Conservation (phyloP, 768 basidiomycete genomes). For the Leccinellum albellum region DNA sequence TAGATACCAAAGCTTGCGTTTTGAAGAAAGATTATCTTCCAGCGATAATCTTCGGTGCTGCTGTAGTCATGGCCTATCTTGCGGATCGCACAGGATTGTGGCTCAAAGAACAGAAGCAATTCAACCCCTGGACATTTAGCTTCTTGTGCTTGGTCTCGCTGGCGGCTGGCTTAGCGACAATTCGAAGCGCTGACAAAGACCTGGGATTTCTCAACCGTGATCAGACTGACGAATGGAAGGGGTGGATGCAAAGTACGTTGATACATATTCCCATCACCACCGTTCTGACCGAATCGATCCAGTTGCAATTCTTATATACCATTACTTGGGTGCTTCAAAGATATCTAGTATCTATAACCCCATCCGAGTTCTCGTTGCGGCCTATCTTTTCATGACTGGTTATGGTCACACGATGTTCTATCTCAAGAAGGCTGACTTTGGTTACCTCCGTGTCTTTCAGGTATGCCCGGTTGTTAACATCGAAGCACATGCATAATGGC, state of each 20-base stretch:
- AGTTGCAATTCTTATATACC: constrained; percentile 92
- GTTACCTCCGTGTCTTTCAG: constrained; percentile 71
- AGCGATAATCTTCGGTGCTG: constrained; percentile 59
- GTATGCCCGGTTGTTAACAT: constrained; percentile 33
- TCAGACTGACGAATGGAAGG: constrained; percentile 97
- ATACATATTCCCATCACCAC: neutral
- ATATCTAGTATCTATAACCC: constrained; percentile 92
- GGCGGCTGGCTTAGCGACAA: constrained; percentile 55
- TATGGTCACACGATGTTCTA: constrained; percentile 90
- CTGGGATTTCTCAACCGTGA: constrained; percentile 86
- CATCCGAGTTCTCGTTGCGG: constrained; percentile 81
- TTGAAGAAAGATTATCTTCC: constrained; percentile 31
- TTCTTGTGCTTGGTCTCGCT: constrained; percentile 55
- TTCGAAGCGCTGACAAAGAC: constrained; percentile 75
- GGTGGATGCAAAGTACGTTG: constrained; percentile 91
- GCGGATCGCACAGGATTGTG: constrained; percentile 86
- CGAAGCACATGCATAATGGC: neutral
- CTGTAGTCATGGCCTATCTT: constrained; percentile 64
- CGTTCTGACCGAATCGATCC: constrained; percentile 1
- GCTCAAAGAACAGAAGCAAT: constrained; percentile 88
- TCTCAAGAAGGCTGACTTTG: constrained; percentile 84
- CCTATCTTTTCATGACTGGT: constrained; percentile 91
- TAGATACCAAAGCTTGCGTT: constrained; percentile 18
- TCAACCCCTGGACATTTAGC: constrained; percentile 63
- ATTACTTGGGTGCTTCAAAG: constrained; percentile 87